phyloP scores from a whole-genome alignment of 78 protist species.

The Dictyostelium brefeldianum region DNA sequence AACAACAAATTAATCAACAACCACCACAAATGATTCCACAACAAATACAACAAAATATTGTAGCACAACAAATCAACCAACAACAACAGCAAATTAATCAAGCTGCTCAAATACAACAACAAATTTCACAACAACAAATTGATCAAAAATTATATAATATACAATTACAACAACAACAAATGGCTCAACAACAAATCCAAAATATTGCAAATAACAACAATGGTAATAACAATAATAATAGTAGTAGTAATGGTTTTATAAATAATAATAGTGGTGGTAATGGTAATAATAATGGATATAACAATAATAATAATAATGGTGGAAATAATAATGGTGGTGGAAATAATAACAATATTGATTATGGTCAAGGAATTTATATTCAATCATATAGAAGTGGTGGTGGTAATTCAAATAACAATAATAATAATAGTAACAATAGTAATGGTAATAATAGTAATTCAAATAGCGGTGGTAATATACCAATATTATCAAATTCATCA shows the following conservation, averaged over 20 bases:
- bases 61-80: background rate
- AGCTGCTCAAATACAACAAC: background rate
- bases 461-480: background rate
- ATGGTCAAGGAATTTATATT: background rate
- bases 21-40: background rate
- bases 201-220: background rate
- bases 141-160: slow-evolving; percentile 7
- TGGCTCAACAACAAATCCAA: background rate
- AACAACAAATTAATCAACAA: slow-evolving; percentile 8
- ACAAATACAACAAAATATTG: slow-evolving; percentile 9
- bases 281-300: background rate
- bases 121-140: slow-evolving; percentile 11
- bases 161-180: slow-evolving; percentile 22
- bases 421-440: background rate
- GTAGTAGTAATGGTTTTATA: background rate
- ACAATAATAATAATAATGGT: background rate
- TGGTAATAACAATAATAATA: background rate
- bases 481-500: background rate
- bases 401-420: background rate
- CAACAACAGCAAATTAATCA: slow-evolving; percentile 36
- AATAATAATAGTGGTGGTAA: background rate
- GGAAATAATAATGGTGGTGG: background rate
- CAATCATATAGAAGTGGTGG: background rate
- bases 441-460: background rate
- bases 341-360: background rate